These are phyloP conservation scores for Cinchona pubescens DNA, from an alignment of 257 asterid genomes.

Conservation along the genomic window DNA sequence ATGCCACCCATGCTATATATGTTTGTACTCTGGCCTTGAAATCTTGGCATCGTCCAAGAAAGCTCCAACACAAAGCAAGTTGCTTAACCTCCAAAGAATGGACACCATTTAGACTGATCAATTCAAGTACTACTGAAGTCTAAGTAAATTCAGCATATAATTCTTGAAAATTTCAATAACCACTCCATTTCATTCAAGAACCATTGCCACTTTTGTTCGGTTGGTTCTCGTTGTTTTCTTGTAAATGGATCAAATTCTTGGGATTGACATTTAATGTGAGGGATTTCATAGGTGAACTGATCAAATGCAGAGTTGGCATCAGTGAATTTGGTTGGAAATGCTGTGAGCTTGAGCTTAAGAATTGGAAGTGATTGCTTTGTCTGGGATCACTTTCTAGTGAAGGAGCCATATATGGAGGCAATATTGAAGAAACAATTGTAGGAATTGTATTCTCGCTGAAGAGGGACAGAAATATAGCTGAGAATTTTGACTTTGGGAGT, in stretches of 20 bases:
- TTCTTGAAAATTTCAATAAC: background rate
- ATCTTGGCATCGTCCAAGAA: background rate
- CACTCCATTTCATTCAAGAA: slow-evolving; percentile 18
- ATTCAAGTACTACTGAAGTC: background rate
- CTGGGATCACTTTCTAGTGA: slow-evolving; percentile 36
- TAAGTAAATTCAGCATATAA: background rate
- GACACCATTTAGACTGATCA: background rate
- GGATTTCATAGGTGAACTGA: slow-evolving; percentile 34
- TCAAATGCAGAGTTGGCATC: slow-evolving; percentile 51
- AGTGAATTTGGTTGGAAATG: slow-evolving; percentile 27
- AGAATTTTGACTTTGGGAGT: slow-evolving; percentile 21
- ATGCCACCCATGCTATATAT: background rate
- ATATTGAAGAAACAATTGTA: slow-evolving; percentile 22
- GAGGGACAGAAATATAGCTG: slow-evolving; percentile 37
- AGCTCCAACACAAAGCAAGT: background rate
- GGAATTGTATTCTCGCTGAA: slow-evolving; percentile 13
- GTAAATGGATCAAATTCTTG: slow-evolving; percentile 21
- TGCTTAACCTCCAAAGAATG: background rate
- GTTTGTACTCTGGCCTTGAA: background rate
- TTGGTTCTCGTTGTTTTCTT: slow-evolving; percentile 8
- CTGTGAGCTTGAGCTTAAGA: slow-evolving; percentile 29
- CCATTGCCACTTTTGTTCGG: slow-evolving; percentile 15
- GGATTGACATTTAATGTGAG: slow-evolving; percentile 20
- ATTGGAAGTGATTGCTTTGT: slow-evolving; percentile 34
- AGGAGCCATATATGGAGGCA: slow-evolving; percentile 29